These are phyloP conservation scores for Penstemon eatonii DNA, from an alignment of 257 asterid genomes.

Conservation along the genomic window DNA sequence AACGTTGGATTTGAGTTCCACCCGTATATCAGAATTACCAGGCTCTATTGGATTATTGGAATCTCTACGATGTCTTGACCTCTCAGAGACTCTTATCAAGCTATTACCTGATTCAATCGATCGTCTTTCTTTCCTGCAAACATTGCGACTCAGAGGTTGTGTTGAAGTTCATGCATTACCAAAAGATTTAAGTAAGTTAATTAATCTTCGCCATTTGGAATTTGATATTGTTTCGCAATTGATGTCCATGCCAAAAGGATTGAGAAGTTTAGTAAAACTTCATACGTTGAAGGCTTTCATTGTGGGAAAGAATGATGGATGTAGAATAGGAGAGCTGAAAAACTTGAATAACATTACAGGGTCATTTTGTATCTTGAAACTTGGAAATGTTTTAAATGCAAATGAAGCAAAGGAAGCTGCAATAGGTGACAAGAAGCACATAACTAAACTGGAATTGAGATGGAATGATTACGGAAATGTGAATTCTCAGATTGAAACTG, in stretches of 20 bases:
- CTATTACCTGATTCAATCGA: slow-evolving; percentile 34
- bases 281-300: slow-evolving; percentile 45
- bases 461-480: slow-evolving; percentile 32
- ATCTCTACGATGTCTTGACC: slow-evolving; percentile 38
- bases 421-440: slow-evolving; percentile 30
- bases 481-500: slow-evolving; percentile 6
- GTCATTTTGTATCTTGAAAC: slow-evolving; percentile 41
- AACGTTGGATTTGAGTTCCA: slow-evolving; percentile 42
- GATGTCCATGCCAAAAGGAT: slow-evolving; percentile 41
- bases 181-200: slow-evolving; percentile 32
- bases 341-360: slow-evolving; percentile 45
- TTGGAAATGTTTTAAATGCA: slow-evolving; percentile 40
- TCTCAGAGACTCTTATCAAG: slow-evolving; percentile 42
- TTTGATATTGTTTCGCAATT: slow-evolving; percentile 38
- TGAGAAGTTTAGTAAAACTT: slow-evolving; percentile 42
- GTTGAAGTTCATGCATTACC: slow-evolving; percentile 32
- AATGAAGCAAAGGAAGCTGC: slow-evolving; percentile 46
- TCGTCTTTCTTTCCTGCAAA: slow-evolving; percentile 34
- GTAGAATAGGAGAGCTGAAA: slow-evolving; percentile 39
- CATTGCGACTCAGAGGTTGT: slow-evolving; percentile 44
- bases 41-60: slow-evolving; percentile 36
- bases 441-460: slow-evolving; percentile 37
- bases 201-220: slow-evolving; percentile 44
- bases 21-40: slow-evolving; percentile 40
- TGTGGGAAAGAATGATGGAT: slow-evolving; percentile 45